Percentiles rank a stretch among this genome's conserved stretches.
phyloP scores from a whole-genome alignment of 148 eudicot genomes.

The Diospyros kaki region DNA sequence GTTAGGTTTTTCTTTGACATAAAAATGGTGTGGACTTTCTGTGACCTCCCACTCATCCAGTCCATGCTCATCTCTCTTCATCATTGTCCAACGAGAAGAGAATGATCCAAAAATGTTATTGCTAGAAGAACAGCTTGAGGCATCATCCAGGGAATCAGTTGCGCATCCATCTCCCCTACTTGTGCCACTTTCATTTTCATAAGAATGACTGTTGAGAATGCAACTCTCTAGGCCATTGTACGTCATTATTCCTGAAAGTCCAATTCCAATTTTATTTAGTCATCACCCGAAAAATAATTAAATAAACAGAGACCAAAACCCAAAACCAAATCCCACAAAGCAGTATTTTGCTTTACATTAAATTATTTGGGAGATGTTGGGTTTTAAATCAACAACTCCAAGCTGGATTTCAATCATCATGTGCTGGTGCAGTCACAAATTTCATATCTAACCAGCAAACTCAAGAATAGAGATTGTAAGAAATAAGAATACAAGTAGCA shows the following conservation, averaged over 20 bases:
- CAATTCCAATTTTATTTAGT: neutral
- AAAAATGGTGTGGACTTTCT: constrained; percentile 43
- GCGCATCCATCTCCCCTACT: constrained; percentile 43
- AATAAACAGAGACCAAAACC: no score
- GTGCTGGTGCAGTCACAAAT: neutral
- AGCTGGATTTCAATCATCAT: neutral
- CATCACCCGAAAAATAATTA: neutral
- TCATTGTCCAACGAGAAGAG: constrained; percentile 49
- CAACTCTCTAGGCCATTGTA: constrained; percentile 88
- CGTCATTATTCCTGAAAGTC: constrained; percentile 62
- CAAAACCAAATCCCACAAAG: neutral
- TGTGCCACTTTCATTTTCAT: constrained; percentile 39
- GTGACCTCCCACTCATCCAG: constrained; percentile 44
- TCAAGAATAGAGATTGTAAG: no score
- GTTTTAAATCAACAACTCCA: neutral
- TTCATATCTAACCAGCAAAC: neutral
- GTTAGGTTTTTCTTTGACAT: constrained; percentile 39
- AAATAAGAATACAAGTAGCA: no score
- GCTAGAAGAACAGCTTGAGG: constrained; percentile 77
- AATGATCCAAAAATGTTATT: constrained; percentile 54
- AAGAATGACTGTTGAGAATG: constrained; percentile 52
- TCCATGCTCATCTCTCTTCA: constrained; percentile 50
- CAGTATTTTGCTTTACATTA: neutral
- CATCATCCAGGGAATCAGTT: constrained; percentile 54
- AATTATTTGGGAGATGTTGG: constrained; percentile 6